Percentiles rank a stretch among this genome's conserved stretches.
phyloP scores from a whole-genome alignment of 1,139 yeast genomes.

The Diutina neorugosa region DNA sequence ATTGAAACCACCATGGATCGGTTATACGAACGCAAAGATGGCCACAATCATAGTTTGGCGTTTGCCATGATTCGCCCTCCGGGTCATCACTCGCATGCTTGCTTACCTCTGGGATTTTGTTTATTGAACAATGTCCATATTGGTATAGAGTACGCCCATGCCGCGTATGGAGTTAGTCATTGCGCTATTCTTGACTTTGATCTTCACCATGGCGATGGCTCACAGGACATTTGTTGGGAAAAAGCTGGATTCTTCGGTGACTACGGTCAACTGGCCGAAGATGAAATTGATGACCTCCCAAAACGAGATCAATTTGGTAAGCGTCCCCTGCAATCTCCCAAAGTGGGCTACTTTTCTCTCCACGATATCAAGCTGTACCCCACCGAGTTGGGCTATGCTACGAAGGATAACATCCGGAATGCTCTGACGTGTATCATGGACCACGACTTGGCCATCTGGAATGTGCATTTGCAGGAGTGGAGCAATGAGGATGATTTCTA shows the following conservation, averaged over 20 bases:
- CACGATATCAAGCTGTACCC: slow-evolving; percentile 86
- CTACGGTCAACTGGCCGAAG: slow-evolving; percentile 21
- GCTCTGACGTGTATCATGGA: slow-evolving; percentile 77
- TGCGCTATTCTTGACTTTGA: slow-evolving; percentile 79
- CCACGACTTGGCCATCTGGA: slow-evolving; percentile 76
- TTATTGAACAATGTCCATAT: slow-evolving; percentile 73
- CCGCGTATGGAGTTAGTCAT: slow-evolving; percentile 55
- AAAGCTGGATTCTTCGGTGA: slow-evolving; percentile 52
- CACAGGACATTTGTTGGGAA: slow-evolving; percentile 82
- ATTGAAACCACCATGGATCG: slow-evolving; percentile 61
- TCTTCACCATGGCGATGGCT: slow-evolving; percentile 88
- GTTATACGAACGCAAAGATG: slow-evolving; percentile 16
- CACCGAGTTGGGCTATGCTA: slow-evolving; percentile 69
- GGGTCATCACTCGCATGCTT: slow-evolving; percentile 84
- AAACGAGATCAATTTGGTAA: slow-evolving; percentile 44
- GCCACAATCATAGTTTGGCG: slow-evolving; percentile 37
- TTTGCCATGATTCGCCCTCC: slow-evolving; percentile 74
- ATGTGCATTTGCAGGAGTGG: slow-evolving; percentile 68
- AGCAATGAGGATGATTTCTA: slow-evolving; percentile 52
- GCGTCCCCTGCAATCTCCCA: slow-evolving; percentile 41
- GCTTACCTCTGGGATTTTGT: slow-evolving; percentile 82
- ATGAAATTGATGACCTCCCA: slow-evolving; percentile 20
- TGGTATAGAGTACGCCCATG: slow-evolving; percentile 69
- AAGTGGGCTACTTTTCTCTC: slow-evolving; percentile 72
- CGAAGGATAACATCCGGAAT: slow-evolving; percentile 56